These are phyloP conservation scores for Micractinium conductrix DNA, from an alignment of 139 green algal genomes.

Conservation along the genomic window DNA sequence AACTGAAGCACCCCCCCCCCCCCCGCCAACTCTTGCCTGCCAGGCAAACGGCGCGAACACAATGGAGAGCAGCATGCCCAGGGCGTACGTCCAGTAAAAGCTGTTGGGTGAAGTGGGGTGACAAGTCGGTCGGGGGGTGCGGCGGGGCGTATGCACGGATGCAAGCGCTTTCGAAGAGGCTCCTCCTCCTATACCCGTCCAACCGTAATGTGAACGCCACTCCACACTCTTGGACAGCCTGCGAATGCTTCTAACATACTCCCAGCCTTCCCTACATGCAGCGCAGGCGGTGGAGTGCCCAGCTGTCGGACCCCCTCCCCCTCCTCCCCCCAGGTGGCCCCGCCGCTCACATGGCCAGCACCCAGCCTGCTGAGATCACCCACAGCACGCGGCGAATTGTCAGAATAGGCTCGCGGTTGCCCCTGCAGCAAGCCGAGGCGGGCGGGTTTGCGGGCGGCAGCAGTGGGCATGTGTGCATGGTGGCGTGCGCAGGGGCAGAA, in stretches of 20 bases:
- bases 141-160: neutral
- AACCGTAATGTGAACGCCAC: too few species aligned
- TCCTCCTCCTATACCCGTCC: too few species aligned
- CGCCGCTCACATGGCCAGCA: neutral
- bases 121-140: neutral
- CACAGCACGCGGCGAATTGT: conserved; percentile 14
- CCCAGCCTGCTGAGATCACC: neutral
- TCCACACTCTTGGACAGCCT: too few species aligned
- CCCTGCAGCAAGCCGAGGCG: too few species aligned
- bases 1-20: too few species aligned
- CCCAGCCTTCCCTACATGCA: too few species aligned
- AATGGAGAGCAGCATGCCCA: conserved; percentile 10
- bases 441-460: too few species aligned
- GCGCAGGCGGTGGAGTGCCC: neutral
- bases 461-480: too few species aligned
- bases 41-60: conserved; percentile 29
- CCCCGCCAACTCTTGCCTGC: neutral
- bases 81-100: neutral
- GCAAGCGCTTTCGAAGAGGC: neutral
- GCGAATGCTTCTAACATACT: too few species aligned
- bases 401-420: conserved; percentile 29
- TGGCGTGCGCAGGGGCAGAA: too few species aligned
- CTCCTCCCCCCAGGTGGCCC: too few species aligned
- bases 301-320: too few species aligned
- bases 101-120: neutral